These are phyloP conservation scores for Neocatenulostroma microsporum DNA, from an alignment of 2,329 filamentous ascomycete genomes.

Conservation along the genomic window DNA sequence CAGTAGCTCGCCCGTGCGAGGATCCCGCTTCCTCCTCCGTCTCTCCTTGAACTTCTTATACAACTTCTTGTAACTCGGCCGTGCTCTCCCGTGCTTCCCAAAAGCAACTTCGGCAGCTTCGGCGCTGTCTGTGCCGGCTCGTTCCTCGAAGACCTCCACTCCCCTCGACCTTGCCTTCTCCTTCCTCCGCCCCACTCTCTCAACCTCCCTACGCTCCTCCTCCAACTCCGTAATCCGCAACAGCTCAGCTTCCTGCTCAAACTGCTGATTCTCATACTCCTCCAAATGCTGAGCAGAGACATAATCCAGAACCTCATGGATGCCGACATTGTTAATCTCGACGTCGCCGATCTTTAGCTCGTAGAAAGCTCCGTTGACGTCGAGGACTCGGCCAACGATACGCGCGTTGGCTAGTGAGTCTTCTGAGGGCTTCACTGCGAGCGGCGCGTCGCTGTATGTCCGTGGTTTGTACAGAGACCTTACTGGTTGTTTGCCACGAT, in stretches of 20 bases:
- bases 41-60: slow-evolving; percentile 15
- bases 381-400: slow-evolving; percentile 22
- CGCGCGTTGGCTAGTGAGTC: slow-evolving; percentile 19
- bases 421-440: slow-evolving; percentile 21
- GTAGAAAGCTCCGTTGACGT: slow-evolving; percentile 17
- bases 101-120: slow-evolving; percentile 4
- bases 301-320: slow-evolving; percentile 28
- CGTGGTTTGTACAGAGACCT: too few species aligned
- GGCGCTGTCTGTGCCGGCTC: too few species aligned
- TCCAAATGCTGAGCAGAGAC: slow-evolving; percentile 29
- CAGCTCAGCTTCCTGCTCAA: slow-evolving; percentile 22
- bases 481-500: too few species aligned
- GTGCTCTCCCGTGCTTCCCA: slow-evolving; percentile 23
- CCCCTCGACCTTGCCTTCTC: slow-evolving; percentile 7
- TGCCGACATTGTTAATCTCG: slow-evolving; percentile 18
- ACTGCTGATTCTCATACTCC: slow-evolving; percentile 26
- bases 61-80: slow-evolving; percentile 27
- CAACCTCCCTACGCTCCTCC: slow-evolving; percentile 8
- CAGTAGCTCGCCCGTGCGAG: slow-evolving; percentile 22
- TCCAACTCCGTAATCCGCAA: slow-evolving; percentile 18
- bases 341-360: slow-evolving; percentile 23
- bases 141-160: background rate
- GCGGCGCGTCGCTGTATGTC: slow-evolving; percentile 8
- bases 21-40: slow-evolving; percentile 22
- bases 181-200: slow-evolving; percentile 7